phyloP scores from a whole-genome alignment of 441 rosid genomes.

The Kokia cookei region DNA sequence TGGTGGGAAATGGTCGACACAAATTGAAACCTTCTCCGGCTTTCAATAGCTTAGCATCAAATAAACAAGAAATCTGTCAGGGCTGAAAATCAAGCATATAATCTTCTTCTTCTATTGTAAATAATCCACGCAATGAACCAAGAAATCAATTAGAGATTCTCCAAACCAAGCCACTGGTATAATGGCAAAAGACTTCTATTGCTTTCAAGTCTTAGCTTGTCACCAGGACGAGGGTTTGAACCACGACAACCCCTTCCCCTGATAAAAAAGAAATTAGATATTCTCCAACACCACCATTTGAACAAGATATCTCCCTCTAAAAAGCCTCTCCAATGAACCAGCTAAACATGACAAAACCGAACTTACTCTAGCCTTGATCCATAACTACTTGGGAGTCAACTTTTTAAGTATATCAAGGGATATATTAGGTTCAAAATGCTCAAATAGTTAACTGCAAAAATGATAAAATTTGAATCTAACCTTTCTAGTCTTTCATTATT shows the following conservation, averaged over 20 bases:
- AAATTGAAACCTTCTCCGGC: background rate
- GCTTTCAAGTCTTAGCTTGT: too few relatives aligned
- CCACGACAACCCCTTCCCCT: too few relatives aligned
- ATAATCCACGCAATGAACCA: background rate
- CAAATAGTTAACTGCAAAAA: background rate
- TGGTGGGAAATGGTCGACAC: background rate
- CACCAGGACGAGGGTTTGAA: too few relatives aligned
- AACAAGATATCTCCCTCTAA: background rate
- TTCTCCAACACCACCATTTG: background rate
- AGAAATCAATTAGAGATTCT: background rate
- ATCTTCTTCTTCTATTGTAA: background rate
- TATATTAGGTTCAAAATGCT: background rate
- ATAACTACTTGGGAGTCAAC: background rate
- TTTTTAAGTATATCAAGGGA: background rate
- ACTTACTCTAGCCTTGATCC: background rate
- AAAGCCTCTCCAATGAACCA: background rate
- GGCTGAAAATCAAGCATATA: background rate
- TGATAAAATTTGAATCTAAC: background rate
- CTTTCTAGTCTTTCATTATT: constrained; percentile 23
- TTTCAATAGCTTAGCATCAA: background rate
- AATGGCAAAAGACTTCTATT: too few relatives aligned
- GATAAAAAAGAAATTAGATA: too few relatives aligned
- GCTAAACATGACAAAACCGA: background rate
- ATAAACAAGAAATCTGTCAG: background rate
- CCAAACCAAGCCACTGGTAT: too few relatives aligned